Evolutionary conservation across 495 filamentous ascomycete genomes (phyloP), one percentile per base, ranked within the genome.

Genomic region (Talaromyces ruber): DNA sequence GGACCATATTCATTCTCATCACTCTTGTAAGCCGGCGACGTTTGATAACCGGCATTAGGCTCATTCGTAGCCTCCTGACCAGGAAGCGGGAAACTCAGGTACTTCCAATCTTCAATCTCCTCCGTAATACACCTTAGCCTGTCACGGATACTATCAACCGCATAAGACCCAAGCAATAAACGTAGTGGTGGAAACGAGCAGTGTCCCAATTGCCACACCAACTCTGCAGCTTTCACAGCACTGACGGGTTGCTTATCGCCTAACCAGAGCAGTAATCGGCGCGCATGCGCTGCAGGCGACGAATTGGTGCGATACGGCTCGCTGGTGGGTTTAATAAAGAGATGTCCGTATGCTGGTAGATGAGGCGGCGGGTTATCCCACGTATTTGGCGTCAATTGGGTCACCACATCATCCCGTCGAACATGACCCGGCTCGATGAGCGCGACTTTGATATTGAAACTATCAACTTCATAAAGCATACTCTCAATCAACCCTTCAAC

Each of bases 181-280:
- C 94, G 72, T 61, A 98, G 68, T 0, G 94, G 94, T 54, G 94
- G 94, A 68, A 92, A 95, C 16, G 82, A 84, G 73, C 94, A 98
- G 75, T 98, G 94, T 0, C 87, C 94, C 43, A 98, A 77, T 79
- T 98, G 91, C 94, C 94, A 98, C 7, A 97, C 88, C 63, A 97
- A 77, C 79, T 97, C 90, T n/a, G 93, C 93, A 61, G 91, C 91
- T 74, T 94, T 94, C 55, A 96, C 88, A 9, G 91, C 92, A 66
- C 89, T 95, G 8, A 91, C 93, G 3, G 93, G 94, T 74, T 97
- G 92, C 61, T 89, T 84, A 62, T 97, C 91, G 21, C 88, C 89
- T 2, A 98, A 76, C 94, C 94, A 98, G 73, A 94, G 89, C n/a
- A 97, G 82, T 86, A 98, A 93, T 18, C 94, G 81, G 66, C 89